Evolutionary conservation across 2,329 filamentous ascomycete species (phyloP).

Genomic region (Epichloe glyceriae): DNA sequence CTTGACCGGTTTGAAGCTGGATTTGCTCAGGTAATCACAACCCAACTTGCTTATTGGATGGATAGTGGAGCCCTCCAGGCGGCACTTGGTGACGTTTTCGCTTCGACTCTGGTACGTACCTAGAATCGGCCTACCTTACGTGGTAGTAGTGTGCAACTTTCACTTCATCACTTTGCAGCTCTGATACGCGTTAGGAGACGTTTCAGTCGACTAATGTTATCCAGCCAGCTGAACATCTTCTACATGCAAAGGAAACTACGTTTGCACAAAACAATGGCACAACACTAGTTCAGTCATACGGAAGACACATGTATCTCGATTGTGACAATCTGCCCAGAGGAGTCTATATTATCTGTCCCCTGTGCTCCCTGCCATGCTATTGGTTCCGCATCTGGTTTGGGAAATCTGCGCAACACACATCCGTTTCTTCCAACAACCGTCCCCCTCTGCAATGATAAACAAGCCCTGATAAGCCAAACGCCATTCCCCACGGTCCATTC

Average conservation of each 20-base stretch:
- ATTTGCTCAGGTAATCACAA: background rate
- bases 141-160: too few relatives aligned
- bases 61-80: background rate
- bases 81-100: constrained; percentile 11
- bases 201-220: too few relatives aligned
- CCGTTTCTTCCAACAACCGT: too few relatives aligned
- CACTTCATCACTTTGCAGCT: too few relatives aligned
- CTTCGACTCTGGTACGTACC: too few relatives aligned
- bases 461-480: background rate
- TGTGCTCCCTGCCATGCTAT: background rate
- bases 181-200: too few relatives aligned
- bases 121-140: too few relatives aligned
- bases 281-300: too few relatives aligned
- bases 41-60: constrained; percentile 2
- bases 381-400: background rate
- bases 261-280: too few relatives aligned
- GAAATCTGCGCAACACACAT: background rate
- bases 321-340: constrained; percentile 1
- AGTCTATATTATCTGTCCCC: background rate
- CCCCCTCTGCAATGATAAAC: background rate
- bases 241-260: too few relatives aligned
- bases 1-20: too few relatives aligned
- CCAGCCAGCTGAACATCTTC: too few relatives aligned
- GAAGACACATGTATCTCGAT: constrained; percentile 1
- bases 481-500: background rate